These are phyloP conservation scores for Monoraphidium neglectum DNA, from an alignment of 139 green algal genomes.

Conservation along the genomic window DNA sequence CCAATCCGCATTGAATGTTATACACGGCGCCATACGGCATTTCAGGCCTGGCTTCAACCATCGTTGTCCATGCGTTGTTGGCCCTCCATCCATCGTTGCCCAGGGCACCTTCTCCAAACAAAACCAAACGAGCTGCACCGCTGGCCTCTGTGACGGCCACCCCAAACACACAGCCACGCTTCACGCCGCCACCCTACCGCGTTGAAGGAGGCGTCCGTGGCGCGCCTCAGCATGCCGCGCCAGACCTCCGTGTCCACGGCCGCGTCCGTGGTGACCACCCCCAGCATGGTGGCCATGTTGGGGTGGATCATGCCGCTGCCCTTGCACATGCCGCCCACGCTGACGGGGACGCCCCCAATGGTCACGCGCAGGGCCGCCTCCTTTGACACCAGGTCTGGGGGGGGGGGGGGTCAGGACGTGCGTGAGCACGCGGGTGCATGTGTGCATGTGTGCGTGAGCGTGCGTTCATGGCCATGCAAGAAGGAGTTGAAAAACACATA, in stretches of 20 bases:
- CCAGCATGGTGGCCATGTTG: constrained; percentile 99
- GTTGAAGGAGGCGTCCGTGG: constrained; percentile 80
- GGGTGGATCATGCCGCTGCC: constrained; percentile 99
- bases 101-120: background rate
- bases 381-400: constrained; percentile 84
- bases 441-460: background rate
- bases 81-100: too few species aligned
- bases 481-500: too few species aligned
- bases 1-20: too few species aligned
- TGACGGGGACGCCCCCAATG: constrained; percentile 50
- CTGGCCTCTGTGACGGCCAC: background rate
- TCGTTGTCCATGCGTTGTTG: too few species aligned
- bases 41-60: too few species aligned
- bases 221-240: constrained; percentile 75
- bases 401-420: background rate
- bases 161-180: background rate
- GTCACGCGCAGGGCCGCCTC: constrained; percentile 72
- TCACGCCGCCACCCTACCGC: too few species aligned
- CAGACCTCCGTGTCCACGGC: constrained; percentile 76
- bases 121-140: background rate
- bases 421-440: background rate
- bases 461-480: background rate
- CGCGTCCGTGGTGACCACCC: constrained; percentile 94
- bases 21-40: too few species aligned
- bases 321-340: constrained; percentile 94